Conservation (phyloP, 768 basidiomycete species). For the Rickenella mellea region DNA sequence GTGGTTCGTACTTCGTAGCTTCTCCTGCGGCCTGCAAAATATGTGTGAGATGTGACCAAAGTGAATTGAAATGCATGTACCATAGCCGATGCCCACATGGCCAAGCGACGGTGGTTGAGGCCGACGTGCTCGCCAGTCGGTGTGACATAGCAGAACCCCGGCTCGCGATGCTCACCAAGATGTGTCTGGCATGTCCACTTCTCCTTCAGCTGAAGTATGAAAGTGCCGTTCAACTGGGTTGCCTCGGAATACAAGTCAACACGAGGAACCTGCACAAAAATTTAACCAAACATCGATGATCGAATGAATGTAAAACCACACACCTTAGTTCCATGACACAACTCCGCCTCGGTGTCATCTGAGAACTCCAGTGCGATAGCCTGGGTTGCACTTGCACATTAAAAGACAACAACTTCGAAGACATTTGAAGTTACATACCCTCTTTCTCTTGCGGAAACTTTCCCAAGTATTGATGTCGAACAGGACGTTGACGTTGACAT, state of each 20-base stretch:
- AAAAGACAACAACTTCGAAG: not conserved
- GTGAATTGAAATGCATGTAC: too few species aligned
- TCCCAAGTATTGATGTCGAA: conserved; percentile 16
- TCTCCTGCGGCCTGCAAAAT: conserved; percentile 2
- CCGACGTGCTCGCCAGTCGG: conserved; percentile 2
- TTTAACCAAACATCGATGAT: not conserved
- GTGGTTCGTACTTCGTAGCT: conserved; percentile 6
- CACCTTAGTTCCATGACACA: conserved; percentile 10
- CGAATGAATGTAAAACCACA: not conserved
- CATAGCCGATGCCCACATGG: too few species aligned
- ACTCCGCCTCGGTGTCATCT: conserved; percentile 8
- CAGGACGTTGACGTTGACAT: conserved; percentile 13
- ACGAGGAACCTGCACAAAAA: conserved; percentile 9
- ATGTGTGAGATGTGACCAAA: too few species aligned
- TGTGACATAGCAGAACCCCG: conserved; percentile 10
- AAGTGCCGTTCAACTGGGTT: conserved; percentile 7
- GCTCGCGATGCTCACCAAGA: conserved; percentile 12
- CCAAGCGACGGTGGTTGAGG: too few species aligned
- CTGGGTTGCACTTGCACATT: too few species aligned
- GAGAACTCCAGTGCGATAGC: too few species aligned
- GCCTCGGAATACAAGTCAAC: conserved; percentile 7
- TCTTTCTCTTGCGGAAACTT: conserved; percentile 11
- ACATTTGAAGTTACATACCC: conserved; percentile 2
- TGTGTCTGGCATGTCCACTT: conserved; percentile 12
- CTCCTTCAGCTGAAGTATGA: conserved; percentile 10